A percentile compares a stretch with the other conserved stretches of the same genome.
These are phyloP conservation scores for Aureobasidium sp. DNA, from an alignment of 2,329 filamentous ascomycete species.

Conservation along the genomic window DNA sequence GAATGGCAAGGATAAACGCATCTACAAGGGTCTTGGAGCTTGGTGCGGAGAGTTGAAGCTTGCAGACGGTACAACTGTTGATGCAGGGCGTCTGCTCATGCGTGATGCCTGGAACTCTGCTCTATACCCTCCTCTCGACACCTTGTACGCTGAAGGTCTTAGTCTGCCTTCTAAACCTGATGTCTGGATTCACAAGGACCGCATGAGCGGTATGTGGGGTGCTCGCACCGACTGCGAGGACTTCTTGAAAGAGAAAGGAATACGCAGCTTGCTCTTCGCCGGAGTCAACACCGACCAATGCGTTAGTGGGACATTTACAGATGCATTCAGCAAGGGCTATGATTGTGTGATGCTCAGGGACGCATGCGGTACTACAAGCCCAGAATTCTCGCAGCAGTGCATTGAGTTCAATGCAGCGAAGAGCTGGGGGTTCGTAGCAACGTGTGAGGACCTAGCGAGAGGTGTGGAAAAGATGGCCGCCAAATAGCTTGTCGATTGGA, in stretches of 20 bases:
- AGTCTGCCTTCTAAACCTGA: constrained; percentile 29
- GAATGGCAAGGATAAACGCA: constrained; percentile 18
- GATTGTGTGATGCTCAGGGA: constrained; percentile 49
- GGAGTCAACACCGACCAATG: constrained; percentile 57
- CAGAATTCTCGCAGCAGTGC: constrained; percentile 26
- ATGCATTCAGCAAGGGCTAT: constrained; percentile 48
- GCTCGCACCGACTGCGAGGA: constrained; percentile 33
- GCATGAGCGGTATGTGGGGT: constrained; percentile 50
- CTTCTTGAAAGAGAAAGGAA: constrained; percentile 32
- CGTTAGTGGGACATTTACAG: constrained; percentile 46
- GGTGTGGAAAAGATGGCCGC: constrained; percentile 17
- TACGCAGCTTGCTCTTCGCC: constrained; percentile 45
- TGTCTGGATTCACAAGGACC: constrained; percentile 47
- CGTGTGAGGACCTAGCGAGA: constrained; percentile 22
- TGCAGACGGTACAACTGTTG: constrained; percentile 29
- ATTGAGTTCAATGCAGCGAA: constrained; percentile 28
- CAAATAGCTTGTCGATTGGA: background rate
- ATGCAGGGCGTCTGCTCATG: constrained; percentile 40
- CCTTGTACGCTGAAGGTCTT: constrained; percentile 26
- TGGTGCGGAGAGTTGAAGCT: constrained; percentile 22
- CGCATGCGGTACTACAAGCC: constrained; percentile 44
- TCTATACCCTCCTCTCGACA: constrained; percentile 40
- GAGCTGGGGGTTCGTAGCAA: constrained; percentile 25
- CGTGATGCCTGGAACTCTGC: constrained; percentile 49
- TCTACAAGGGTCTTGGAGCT: constrained; percentile 26